Evolutionary conservation across 805 yeast species (phyloP).

Genomic region (Komagataella pseudopastoris): DNA sequence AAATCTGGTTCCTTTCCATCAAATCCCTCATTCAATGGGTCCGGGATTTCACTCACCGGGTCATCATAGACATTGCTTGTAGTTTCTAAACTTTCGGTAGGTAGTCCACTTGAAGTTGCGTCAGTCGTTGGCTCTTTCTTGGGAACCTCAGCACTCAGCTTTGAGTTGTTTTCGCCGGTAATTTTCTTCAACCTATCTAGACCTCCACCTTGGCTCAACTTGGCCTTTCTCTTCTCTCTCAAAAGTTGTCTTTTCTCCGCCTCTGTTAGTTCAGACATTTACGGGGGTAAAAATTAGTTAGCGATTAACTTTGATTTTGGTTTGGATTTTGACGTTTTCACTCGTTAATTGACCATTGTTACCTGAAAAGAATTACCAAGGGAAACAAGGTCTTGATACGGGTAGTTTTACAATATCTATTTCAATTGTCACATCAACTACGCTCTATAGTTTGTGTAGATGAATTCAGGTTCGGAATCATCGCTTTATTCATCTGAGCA

Average conservation of each 20-base stretch:
- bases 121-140: conserved; percentile 9
- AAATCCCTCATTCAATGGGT: background rate
- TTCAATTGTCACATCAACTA: background rate
- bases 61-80: conserved; percentile 1
- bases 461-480: background rate
- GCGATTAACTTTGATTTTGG: background rate
- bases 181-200: conserved; percentile 41
- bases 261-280: conserved; percentile 31
- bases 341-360: background rate
- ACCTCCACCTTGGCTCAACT: conserved; percentile 36
- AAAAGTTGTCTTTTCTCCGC: conserved; percentile 45
- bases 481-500: background rate
- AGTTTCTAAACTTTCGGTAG: conserved; percentile 2
- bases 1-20: conserved; percentile 6
- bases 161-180: conserved; percentile 24
- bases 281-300: background rate
- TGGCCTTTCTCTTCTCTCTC: conserved; percentile 55
- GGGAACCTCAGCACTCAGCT: conserved; percentile 20
- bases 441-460: no score
- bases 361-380: background rate
- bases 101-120: background rate
- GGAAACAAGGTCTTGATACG: background rate
- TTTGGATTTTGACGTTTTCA: background rate
- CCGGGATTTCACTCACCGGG: conserved; percentile 1
- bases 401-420: background rate